Evolutionary conservation across 306 rosid species (phyloP), one percentile per base, ranked within the genome.

Genomic region (Astragalus glycyphyllos): DNA sequence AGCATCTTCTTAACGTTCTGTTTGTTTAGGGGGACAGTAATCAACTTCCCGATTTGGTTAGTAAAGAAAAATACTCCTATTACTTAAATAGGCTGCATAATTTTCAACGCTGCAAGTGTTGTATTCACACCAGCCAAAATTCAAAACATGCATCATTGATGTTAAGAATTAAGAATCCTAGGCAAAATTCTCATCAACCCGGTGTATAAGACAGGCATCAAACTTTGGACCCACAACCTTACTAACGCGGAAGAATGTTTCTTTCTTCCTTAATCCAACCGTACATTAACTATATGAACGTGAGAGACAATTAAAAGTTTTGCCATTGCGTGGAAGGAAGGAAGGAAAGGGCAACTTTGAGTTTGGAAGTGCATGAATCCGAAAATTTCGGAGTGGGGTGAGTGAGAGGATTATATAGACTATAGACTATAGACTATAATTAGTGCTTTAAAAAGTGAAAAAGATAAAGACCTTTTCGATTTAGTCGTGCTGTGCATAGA

Each of bases 381-480:
- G 23, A 20, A 20, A 20, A 20, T 20, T 20, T 20, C 23, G 23
- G 23, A 20, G 23, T 20, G 23, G 23, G 23, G 23, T 20, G 23
- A 20, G 23, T 20, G 23, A 20, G 23, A n/a, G n/a, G n/a, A n/a
- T n/a, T n/a, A n/a, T n/a, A n/a, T n/a, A n/a, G n/a, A n/a, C n/a
- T n/a, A 20, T 20, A 20, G 23, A 20, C 23, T 20, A 20, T 20
- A 20, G 23, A 20, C 23, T 20, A 20, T 20, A 20, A 20, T 20
- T 20, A 20, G 23, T 53, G 75, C 71, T 74, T 51, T 60, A 5
- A 69, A 80, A 77, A 70, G 84, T 54, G 49, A 13, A 81, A 89
- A 82, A 84, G 80, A 70, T 74, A 68, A 79, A 42, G 65, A 34
- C 37, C 84, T 77, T 86, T 83, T 79, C 72, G 79, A 13, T 73